These are phyloP conservation scores for Blumeria graminis DNA, from an alignment of 2,329 filamentous ascomycete species.

Conservation along the genomic window DNA sequence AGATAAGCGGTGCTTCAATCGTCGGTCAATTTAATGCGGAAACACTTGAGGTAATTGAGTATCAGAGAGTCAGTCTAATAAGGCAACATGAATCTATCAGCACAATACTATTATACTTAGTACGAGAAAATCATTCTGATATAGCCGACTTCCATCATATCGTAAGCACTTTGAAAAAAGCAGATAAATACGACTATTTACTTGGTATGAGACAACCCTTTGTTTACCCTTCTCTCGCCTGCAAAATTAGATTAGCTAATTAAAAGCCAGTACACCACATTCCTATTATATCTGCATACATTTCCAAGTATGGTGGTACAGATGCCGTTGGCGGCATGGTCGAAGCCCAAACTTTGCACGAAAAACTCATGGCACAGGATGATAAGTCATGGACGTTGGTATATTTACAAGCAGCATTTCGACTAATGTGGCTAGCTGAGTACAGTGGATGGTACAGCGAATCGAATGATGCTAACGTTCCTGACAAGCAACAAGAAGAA, in stretches of 20 bases:
- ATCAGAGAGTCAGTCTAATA: constrained; percentile 55
- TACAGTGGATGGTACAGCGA: constrained; percentile 81
- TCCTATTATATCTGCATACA: constrained; percentile 52
- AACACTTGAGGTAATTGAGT: constrained; percentile 53
- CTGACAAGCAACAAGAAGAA: constrained; percentile 38
- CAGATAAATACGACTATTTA: constrained; percentile 52
- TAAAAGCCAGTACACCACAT: constrained; percentile 44
- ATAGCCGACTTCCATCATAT: constrained; percentile 51
- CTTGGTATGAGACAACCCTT: constrained; percentile 19
- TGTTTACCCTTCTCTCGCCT: neutral
- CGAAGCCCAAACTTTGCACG: constrained; percentile 47
- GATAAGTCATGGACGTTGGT: constrained; percentile 46
- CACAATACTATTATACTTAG: constrained; percentile 53
- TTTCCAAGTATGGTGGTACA: constrained; percentile 54
- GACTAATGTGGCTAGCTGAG: constrained; percentile 74
- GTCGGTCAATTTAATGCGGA: constrained; percentile 44
- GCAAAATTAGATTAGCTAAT: neutral
- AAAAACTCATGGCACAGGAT: constrained; percentile 41
- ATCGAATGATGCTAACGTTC: constrained; percentile 31
- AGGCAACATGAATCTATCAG: constrained; percentile 78
- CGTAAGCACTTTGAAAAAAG: constrained; percentile 38
- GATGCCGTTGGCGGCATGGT: constrained; percentile 43
- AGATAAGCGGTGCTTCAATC: constrained; percentile 48
- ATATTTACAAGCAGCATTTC: constrained; percentile 55
- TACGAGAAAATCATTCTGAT: constrained; percentile 50